These are phyloP conservation scores for Xylaria bambusicola DNA, from an alignment of 495 filamentous ascomycete genomes.

Conservation along the genomic window DNA sequence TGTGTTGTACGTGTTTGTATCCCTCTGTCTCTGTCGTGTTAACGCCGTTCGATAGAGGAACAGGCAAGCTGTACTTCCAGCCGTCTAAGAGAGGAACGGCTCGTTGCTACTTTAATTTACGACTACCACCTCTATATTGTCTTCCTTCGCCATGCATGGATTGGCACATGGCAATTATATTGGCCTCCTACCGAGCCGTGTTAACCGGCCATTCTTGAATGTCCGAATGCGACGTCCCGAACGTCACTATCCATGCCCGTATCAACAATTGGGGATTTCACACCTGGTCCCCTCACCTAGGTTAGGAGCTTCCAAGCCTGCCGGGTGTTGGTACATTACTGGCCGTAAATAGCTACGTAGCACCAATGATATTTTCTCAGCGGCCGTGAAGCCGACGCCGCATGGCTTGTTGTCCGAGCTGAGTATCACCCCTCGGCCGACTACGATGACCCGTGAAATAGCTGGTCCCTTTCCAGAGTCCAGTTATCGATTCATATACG, in stretches of 20 bases:
- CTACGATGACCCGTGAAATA: neutral
- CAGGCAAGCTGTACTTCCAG: neutral
- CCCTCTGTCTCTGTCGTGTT: neutral
- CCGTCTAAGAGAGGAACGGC: neutral
- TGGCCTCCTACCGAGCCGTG: conserved; percentile 17
- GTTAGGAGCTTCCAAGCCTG: neutral
- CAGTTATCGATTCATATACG: neutral
- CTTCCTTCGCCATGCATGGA: conserved; percentile 3
- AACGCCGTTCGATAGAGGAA: neutral
- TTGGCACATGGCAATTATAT: conserved; percentile 18
- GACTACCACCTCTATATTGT: neutral
- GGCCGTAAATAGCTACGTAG: too few relatives aligned
- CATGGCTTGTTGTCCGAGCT: too few relatives aligned
- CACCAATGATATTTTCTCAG: too few relatives aligned
- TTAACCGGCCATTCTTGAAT: conserved; percentile 11
- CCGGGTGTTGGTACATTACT: neutral
- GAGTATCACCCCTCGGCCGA: too few relatives aligned
- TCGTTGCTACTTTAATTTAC: conserved; percentile 4
- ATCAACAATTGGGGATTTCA: neutral
- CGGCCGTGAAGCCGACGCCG: neutral
- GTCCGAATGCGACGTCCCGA: conserved; percentile 9
- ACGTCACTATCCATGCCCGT: conserved; percentile 2
- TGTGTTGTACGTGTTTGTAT: too few relatives aligned
- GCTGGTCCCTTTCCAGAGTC: neutral
- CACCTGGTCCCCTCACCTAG: neutral